Evolutionary conservation across 2,329 filamentous ascomycete genomes (phyloP), one percentile per base, ranked within the genome.

Genomic region (Akanthomyces lecanii): DNA sequence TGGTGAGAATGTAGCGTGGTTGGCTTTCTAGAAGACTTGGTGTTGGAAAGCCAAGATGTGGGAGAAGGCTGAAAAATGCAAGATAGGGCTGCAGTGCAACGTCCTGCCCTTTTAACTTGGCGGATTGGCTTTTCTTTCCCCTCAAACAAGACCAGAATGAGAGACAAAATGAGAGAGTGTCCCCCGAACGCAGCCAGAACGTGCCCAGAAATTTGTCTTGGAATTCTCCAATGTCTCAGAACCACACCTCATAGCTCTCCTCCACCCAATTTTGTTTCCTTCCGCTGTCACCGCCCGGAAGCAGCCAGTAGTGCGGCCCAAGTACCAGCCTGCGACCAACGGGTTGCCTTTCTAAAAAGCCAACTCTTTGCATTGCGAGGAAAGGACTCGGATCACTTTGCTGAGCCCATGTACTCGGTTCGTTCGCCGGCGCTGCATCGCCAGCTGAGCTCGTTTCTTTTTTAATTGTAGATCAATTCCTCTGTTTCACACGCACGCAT

Each of bases 151-250:
- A 28, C 11, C 18, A 33, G 25, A 50, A 40, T 38, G 44, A 59
- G 25, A 52, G 57, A 53, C 57, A 52, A 59, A 59, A 57, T 59
- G 23, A 52, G 48, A 30, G 48, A n/a, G 47, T 7, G 47, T 30
- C 33, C 33, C 28, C 48, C 48, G 28, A 58, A 58, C 55, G 44
- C 55, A n/a, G 56, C 47, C n/a, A 10, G 54, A 28, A 16, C 28
- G n/a, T 4, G 28, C 23, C 53, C 5, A 3, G n/a, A 16, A 25
- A 45, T 28, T 36, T 48, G 55, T 48, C 55, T 58, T 58, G 55
- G 54, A 57, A 57, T 36, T 33, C 44, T 23, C 40, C 18, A 25
- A 53, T 59, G 56, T 59, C 56, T 59, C 36, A 47, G 33, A 51
- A 59, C 38, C 33, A 40, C 44, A 18, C n/a, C 36, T 48, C 11